Conservation (phyloP, 371 early-diverging fungal species). For the Quaeritorhiza haematococci region DNA sequence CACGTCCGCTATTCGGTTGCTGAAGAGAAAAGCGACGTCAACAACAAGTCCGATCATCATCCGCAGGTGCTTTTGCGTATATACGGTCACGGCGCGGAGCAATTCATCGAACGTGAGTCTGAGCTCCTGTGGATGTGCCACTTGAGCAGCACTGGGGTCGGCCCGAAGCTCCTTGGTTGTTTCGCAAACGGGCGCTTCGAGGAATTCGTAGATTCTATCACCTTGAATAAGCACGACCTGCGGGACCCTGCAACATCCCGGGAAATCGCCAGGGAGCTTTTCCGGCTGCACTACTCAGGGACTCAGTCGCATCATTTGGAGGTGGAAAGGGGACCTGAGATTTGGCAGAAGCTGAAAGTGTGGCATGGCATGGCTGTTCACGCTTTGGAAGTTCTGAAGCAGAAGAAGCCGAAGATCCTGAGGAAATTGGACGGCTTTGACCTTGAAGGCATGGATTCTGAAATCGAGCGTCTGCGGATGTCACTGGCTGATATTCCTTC, state of each 20-base stretch:
- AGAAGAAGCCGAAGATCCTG: constrained; percentile 6
- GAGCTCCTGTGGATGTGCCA: constrained; percentile 76
- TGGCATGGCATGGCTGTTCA: constrained; percentile 55
- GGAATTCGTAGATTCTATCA: constrained; percentile 72
- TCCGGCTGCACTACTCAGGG: constrained; percentile 72
- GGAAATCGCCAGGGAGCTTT: constrained; percentile 72
- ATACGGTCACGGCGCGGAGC: constrained; percentile 22
- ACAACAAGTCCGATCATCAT: no score
- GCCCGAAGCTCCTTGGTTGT: constrained; percentile 74
- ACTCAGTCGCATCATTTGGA: no score
- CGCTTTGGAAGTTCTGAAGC: constrained; percentile 22
- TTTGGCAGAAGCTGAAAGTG: constrained; percentile 62
- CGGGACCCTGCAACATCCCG: constrained; percentile 55
- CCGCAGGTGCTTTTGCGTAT: constrained; percentile 17
- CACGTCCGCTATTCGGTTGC: constrained; percentile 49
- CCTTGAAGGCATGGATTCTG: constrained; percentile 34
- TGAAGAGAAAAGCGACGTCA: constrained; percentile 6
- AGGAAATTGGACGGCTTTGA: constrained; percentile 31
- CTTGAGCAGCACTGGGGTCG: constrained; percentile 64
- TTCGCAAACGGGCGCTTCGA: constrained; percentile 88
- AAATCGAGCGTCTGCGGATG: constrained; percentile 44
- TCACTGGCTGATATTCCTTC: no score
- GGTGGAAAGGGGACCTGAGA: constrained; percentile 34
- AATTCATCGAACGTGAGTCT: constrained; percentile 63
- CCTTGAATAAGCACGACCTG: constrained; percentile 65